Evolutionary conservation across 2,329 filamentous ascomycete genomes (phyloP), one percentile per base, ranked within the genome.

Genomic region (Ophiostoma fasciatum): DNA sequence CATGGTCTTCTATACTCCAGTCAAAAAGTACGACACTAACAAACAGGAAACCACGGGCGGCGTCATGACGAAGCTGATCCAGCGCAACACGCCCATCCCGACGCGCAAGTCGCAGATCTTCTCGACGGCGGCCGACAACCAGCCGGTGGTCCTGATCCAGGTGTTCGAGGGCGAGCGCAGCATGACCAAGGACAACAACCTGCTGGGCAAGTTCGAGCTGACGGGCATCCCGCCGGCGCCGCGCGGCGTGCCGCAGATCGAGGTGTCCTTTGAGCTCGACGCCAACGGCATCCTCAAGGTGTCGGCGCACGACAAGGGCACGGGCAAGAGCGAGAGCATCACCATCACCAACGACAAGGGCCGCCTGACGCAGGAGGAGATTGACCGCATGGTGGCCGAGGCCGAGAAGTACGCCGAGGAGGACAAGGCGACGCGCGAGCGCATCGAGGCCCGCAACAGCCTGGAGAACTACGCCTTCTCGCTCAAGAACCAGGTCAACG

Each of bases 271-370:
- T 60, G 84, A 94, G 62, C 78, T 98, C 40, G 88, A 98, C 53
- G 87, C 85, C 68, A 96, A 98, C 64, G 88, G 90, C 69, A 94
- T 98, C 52, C 76, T 98, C 48, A 88, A 92, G 71, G 90, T 98
- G 45, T 83, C 82, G 47, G 90, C 90, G 48, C 78, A 82, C 54
- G 90, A 98, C 64, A 96, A 96, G 80, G 90, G 87, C 58, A 94
- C 88, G 52, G 90, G 90, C 62, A 94, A 96, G 74, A 76, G 74
- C 45, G 85, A 98, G 71, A 85, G 81, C 45, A 96, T 98, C 61
- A 96, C 90, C 51, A 98, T 98, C 59, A 96, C 82, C 66, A 96
- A 98, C 68, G 90, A 98, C 68, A 96, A 96, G 78, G 90, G 90
- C 49, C 88, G 90, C 60, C 79, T 98, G 35, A 85, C 81, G 51